Base-by-base conservation (phyloP, 2,329 filamentous ascomycete species). In the Exserohilum rostratum region DNA sequence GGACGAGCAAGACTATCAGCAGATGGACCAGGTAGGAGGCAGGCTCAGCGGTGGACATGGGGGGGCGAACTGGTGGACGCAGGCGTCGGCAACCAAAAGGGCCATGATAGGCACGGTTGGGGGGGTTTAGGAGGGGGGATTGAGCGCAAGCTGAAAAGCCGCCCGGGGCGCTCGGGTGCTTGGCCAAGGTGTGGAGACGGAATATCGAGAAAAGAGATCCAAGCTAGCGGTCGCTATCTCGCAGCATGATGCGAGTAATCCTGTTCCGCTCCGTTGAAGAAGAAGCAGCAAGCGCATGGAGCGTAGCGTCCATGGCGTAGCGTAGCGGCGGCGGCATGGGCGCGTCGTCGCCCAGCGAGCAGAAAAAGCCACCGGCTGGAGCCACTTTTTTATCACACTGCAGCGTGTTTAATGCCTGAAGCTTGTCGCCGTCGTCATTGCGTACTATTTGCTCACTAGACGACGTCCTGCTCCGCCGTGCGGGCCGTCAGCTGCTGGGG, bases 1-100 rank as follows among this genome's bases (percentile, higher is more conserved):
- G 45, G 46, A 38, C 38, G 37, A 65, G 67, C 22, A 25, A 25
- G 59, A 70, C 68, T 64, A 71, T 72, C 69, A 72, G 70, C 68
- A 65, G 58, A 53, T 38, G n/a, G 35, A 42, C 40, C n/a, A n/a
- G n/a, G n/a, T n/a, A n/a, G n/a, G n/a, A 55, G 33, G 50, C 57
- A 29, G 54, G 33, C 42, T 68, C 64, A 73, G 48, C 69, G 69
- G 68, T 50, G 38, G 45, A 38, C 22, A 30, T 59, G 57, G 43
- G 22, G 53, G 25, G 53, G 39, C 29, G 54, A 59, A 60, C 43
- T 50, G 60, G 44, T 63, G 43, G 61, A 35, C 59, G 58, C 60
- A 57, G 54, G 43, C 42, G 11, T 47, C 37, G 52, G 53, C 39
- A 62, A 65, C 62, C 58, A 53, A 30, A 47, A 44, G 27, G 58